These are phyloP conservation scores for Arachis hypogaea DNA, from an alignment of 306 rosid genomes.

Conservation along the genomic window DNA sequence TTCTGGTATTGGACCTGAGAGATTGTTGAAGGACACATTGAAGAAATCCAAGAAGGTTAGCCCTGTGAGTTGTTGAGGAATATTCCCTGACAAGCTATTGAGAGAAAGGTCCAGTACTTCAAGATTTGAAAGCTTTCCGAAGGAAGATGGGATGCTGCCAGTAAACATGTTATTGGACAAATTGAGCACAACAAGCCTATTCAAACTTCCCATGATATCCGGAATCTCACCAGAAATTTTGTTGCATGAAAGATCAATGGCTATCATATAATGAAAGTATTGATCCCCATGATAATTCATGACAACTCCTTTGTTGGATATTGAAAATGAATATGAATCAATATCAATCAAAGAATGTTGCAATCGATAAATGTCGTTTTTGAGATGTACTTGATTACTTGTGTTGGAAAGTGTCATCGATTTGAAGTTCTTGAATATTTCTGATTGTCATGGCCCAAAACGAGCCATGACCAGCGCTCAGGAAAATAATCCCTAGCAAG, in stretches of 20 bases:
- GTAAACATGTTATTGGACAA: constrained; percentile 17
- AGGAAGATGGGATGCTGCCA: constrained; percentile 19
- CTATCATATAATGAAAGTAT: constrained; percentile 1
- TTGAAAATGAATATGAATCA: background rate
- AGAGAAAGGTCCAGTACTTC: constrained; percentile 32
- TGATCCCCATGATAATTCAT: background rate
- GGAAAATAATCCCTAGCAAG: no score
- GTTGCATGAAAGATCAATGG: constrained; percentile 33
- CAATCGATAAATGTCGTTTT: background rate
- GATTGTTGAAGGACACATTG: constrained; percentile 23
- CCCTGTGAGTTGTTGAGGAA: constrained; percentile 6
- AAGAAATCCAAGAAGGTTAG: constrained; percentile 33
- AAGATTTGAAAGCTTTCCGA: constrained; percentile 22
- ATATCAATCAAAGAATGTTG: background rate
- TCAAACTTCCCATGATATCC: background rate
- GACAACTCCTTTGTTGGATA: constrained; percentile 7
- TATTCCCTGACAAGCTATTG: constrained; percentile 20
- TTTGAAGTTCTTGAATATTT: background rate
- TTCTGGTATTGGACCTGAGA: constrained; percentile 23
- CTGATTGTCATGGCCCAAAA: no score
- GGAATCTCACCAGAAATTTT: constrained; percentile 28
- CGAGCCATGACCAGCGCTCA: no score
- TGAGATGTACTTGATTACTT: constrained; percentile 14
- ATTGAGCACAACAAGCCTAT: background rate
- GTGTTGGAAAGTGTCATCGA: constrained; percentile 10